Base-by-base conservation (phyloP, 345 rosid species). In the Punica granatum region DNA sequence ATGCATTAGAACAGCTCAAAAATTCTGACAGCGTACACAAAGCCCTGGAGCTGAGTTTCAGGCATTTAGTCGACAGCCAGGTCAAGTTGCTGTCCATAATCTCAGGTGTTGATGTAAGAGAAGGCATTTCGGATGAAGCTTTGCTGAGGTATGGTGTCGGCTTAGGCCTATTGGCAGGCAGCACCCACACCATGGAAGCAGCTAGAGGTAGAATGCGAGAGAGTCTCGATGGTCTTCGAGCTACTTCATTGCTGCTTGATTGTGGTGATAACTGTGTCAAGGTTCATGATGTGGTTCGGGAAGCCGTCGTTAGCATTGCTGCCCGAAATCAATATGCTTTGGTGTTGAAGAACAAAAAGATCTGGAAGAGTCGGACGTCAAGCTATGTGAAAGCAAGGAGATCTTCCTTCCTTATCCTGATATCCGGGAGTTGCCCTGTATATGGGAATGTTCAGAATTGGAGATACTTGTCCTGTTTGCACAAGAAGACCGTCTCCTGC, bases 361-460 rank as follows among this genome's bases (percentile, higher is more conserved):
- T 0, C 13, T 21, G 2, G 34, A 8, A 35, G 62, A 59, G 15
- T 2, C 33, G 21, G 23, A 19, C n/a, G 14, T 13, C 21, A 65
- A 30, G 39, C 14, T 44, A 0, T 21, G 14, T 19, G 15, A 44
- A 44, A 42, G 58, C 35, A 28, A 34, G 37, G 68, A 23, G 15
- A 42, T 42, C 18, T 19, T 19, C 39, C 1, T 10, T 0, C 4
- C 0, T 44, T 0, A 44, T 19, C 4, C 25, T 0, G 28, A 3
- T 0, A 43, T 6, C 0, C 0, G 6, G 0, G 6, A 8, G 30
- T 28, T 44, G 1, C 36, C 0, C 6, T 0, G 23, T 7, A n/a
- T 25, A 44, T 0, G 35, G n/a, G 1, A 0, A 1, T 44, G 16
- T 56, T 13, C 28, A 0, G 0, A 4, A 0, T 0, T 37, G 62